Base-by-base conservation (phyloP, 768 basidiomycete species). In the Coprinopsis marcescibilis region DNA sequence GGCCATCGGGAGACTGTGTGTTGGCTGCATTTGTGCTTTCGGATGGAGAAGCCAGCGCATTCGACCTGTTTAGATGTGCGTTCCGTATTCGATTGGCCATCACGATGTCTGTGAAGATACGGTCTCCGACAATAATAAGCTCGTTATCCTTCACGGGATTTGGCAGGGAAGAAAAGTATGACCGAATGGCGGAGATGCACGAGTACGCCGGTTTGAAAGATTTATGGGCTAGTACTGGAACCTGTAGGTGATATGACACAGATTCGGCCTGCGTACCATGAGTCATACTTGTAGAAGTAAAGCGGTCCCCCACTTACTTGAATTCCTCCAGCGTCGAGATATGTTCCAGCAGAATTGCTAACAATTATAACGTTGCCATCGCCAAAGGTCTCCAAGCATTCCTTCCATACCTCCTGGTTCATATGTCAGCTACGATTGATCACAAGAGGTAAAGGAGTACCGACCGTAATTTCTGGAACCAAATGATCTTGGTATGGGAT, bases 261-360 rank as follows among this genome's bases (percentile, higher is more conserved):
- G 87, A 83, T 69, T 96, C 92, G 3, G 91, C 85, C 92, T 96
- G 64, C 14, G 42, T 45, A 39, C 27, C 20, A 3, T 21, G 37
- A 33, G 27, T 20, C 25, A 42, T 7, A 39, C 40, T 40, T 40
- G 23, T 15, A 26, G 26, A 27, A 32, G 39, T 11, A 46, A 34
- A 17, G 50, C n/a, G n/a, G n/a, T n/a, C n/a, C 30, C 19, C 33
- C 40, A 70, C 76, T 55, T 53, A 90, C 94, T 65, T 93, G 88
- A 36, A 97, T 76, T 12, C 80, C 80, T 15, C 83, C 86, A 0
- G 83, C 70, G 52, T 90, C 89, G 46, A 81, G 73, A 47, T 70
- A 75, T 20, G 89, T 87, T 1, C 95, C 94, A 0, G 91, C 91
- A 15, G 94, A 93, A 60, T 99, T 99, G 63, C 89, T 91, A 26